phyloP scores from a whole-genome alignment of 2,329 filamentous ascomycete species.

The Penicillium olsonii region DNA sequence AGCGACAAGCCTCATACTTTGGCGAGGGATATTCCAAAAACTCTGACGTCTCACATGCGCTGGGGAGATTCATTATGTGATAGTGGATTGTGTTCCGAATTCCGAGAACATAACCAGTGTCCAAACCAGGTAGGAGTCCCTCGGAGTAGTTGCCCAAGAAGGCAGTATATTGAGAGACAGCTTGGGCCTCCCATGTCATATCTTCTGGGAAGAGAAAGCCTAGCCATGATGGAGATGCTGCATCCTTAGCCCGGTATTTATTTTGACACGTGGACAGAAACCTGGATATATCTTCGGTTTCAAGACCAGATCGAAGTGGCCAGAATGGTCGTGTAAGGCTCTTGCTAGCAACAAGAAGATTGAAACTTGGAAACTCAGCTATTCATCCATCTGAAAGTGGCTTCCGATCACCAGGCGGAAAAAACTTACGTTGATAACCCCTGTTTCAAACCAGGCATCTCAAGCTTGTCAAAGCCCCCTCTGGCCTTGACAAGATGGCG shows the following conservation, averaged over 20 bases:
- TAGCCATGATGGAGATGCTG: not conserved
- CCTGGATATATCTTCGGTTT: not conserved
- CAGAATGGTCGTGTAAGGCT: not conserved
- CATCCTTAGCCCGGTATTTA: not conserved
- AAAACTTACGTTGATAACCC: not conserved
- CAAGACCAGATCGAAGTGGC: not conserved
- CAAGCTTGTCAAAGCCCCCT: not conserved
- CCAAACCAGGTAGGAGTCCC: not conserved
- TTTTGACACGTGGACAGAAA: not conserved
- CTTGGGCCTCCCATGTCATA: not conserved
- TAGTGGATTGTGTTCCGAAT: not conserved
- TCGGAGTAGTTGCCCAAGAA: not conserved
- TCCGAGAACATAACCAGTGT: not conserved
- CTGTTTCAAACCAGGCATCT: not conserved
- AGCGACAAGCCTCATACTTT: not conserved
- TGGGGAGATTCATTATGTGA: not conserved
- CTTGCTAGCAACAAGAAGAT: not conserved
- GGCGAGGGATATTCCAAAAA: not conserved
- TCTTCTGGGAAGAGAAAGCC: not conserved
- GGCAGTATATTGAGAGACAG: not conserved
- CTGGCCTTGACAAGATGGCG: not conserved
- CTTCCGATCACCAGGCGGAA: not conserved
- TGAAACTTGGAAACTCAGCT: not conserved
- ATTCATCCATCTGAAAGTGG: not conserved
- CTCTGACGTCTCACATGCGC: not conserved